These are phyloP conservation scores for Puccinia triticina DNA, from an alignment of 1,284 basidiomycete species.

Conservation along the genomic window DNA sequence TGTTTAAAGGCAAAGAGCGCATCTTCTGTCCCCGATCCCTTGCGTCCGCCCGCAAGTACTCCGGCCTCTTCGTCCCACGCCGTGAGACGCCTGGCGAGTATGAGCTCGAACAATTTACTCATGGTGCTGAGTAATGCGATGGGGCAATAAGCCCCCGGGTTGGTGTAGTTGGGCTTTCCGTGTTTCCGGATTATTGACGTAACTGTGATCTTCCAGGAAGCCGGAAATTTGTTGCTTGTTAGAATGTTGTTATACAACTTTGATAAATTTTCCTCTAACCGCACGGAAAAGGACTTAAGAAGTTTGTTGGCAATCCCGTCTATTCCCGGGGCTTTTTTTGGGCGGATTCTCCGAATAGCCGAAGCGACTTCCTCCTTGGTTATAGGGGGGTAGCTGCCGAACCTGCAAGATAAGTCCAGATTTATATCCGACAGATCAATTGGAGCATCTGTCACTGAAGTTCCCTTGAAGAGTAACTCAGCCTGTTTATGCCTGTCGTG, in stretches of 20 bases:
- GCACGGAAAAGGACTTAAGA: background rate
- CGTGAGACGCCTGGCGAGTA: background rate
- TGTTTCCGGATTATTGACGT: background rate
- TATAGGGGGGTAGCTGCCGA: background rate
- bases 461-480: background rate
- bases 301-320: background rate
- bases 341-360: background rate
- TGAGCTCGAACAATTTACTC: conserved; percentile 4
- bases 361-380: background rate
- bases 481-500: background rate
- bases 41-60: background rate
- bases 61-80: background rate
- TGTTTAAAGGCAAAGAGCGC: background rate
- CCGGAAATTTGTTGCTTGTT: background rate
- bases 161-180: no score
- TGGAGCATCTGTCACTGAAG: background rate
- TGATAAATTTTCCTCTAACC: no score
- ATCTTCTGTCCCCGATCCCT: background rate
- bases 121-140: conserved; percentile 1
- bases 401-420: background rate
- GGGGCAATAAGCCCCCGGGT: background rate
- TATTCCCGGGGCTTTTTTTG: background rate
- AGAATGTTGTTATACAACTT: background rate
- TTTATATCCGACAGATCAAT: background rate
- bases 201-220: background rate